phyloP scores from a whole-genome alignment of 495 filamentous ascomycete genomes.

The Daldinia caldariorum region DNA sequence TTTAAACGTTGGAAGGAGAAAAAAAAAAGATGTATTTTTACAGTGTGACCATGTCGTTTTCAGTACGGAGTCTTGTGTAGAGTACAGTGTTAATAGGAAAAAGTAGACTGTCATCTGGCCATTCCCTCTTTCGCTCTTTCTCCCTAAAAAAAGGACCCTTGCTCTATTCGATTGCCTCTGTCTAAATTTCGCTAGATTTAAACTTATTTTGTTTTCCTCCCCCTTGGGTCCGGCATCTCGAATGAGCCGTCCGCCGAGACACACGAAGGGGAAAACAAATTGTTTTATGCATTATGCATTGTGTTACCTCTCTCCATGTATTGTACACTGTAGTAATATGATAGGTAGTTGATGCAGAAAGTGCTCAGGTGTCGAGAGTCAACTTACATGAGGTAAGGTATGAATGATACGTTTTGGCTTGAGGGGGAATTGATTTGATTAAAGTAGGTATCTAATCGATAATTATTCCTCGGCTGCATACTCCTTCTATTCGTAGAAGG shows the following conservation, averaged over 20 bases:
- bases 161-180: constrained; percentile 9
- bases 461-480: background rate
- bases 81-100: constrained; percentile 15
- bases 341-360: background rate
- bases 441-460: constrained; percentile 6
- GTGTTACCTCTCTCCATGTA: background rate
- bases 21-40: background rate
- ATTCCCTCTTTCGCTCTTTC: background rate
- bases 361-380: background rate
- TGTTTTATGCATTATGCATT: background rate
- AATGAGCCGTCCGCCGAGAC: constrained; percentile 6
- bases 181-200: constrained; percentile 6
- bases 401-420: background rate
- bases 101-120: constrained; percentile 4
- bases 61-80: background rate
- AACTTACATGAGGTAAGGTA: background rate
- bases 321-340: background rate
- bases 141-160: background rate
- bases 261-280: background rate
- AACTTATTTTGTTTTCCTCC: constrained; percentile 7
- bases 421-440: background rate
- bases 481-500: constrained; percentile 16
- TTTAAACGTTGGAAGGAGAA: no score
- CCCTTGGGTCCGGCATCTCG: background rate
- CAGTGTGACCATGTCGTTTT: background rate